Percentiles rank a stretch among this genome's conserved stretches.
phyloP scores from a whole-genome alignment of 495 filamentous ascomycete genomes.

The Viridothelium virens region DNA sequence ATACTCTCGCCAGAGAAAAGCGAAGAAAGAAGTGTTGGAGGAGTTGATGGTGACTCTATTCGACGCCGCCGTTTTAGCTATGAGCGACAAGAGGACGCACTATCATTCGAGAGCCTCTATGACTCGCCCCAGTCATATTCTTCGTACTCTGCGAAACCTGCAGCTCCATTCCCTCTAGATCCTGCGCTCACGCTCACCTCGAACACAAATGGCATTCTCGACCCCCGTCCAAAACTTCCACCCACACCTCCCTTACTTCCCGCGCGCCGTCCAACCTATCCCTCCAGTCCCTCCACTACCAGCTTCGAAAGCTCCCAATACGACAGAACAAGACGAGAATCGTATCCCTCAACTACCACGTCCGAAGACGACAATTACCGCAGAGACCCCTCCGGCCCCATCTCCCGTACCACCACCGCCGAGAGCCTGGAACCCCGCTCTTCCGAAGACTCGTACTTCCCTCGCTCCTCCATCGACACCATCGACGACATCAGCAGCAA shows the following conservation, averaged over 20 bases:
- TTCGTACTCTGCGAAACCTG: not conserved
- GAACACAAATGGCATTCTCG: conserved; percentile 3
- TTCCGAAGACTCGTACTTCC: conserved; percentile 21
- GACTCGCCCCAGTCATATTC: not conserved
- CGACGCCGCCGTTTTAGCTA: conserved; percentile 33
- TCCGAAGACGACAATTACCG: conserved; percentile 2
- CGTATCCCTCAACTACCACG: conserved; percentile 1
- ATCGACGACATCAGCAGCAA: not conserved
- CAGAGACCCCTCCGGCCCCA: not conserved
- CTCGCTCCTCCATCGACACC: conserved; percentile 26
- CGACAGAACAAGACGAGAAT: not conserved
- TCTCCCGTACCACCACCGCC: conserved; percentile 6
- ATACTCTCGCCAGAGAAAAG: not conserved
- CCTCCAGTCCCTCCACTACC: not conserved
- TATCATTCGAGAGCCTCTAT: conserved; percentile 24
- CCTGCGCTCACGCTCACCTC: not conserved
- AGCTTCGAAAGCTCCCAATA: not conserved
- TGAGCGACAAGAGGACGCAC: conserved; percentile 25
- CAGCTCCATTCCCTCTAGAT: not conserved
- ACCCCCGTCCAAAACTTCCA: not conserved
- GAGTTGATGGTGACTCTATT: not conserved
- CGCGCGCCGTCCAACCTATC: not conserved
- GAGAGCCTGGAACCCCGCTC: conserved; percentile 5
- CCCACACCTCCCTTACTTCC: not conserved
- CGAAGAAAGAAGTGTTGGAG: not conserved